Evolutionary conservation across 1,139 yeast species (phyloP).

Genomic region (Taphrina confusa): DNA sequence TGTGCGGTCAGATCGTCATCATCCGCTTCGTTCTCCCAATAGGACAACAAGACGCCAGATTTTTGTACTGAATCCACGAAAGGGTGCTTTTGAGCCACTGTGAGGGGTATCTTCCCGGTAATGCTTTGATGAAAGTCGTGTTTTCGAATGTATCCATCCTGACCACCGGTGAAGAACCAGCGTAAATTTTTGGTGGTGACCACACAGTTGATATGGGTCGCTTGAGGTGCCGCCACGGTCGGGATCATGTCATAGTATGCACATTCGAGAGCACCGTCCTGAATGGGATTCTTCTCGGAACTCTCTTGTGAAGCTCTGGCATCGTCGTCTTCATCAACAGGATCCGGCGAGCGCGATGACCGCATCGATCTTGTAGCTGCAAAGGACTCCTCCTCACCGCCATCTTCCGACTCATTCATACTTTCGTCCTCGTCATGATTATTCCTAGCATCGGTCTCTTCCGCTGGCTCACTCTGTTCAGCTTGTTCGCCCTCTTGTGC

Average conservation of each 20-base stretch:
- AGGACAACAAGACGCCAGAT: slow-evolving; percentile 79
- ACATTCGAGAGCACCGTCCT: slow-evolving; percentile 14
- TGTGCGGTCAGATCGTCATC: slow-evolving; percentile 1
- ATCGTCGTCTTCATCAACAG: slow-evolving; percentile 38
- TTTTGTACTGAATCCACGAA: slow-evolving; percentile 78
- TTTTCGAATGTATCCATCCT: slow-evolving; percentile 89
- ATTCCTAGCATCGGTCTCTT: slow-evolving; percentile 35
- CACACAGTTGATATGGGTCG: slow-evolving; percentile 62
- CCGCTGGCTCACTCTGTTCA: slow-evolving; percentile 35
- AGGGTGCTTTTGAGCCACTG: slow-evolving; percentile 89
- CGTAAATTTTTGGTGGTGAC: slow-evolving; percentile 80
- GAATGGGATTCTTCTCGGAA: slow-evolving; percentile 1
- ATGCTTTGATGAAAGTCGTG: slow-evolving; percentile 83
- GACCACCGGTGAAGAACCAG: slow-evolving; percentile 93
- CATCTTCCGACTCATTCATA: slow-evolving; percentile 43
- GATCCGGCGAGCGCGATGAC: slow-evolving; percentile 35
- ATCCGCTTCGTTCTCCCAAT: slow-evolving; percentile 79
- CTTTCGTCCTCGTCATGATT: slow-evolving; percentile 41
- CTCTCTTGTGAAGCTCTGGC: slow-evolving; percentile 36
- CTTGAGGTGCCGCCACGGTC: slow-evolving; percentile 50
- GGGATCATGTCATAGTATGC: slow-evolving; percentile 50
- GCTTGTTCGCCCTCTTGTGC: slow-evolving; percentile 15
- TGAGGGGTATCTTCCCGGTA: slow-evolving; percentile 84
- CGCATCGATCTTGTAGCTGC: slow-evolving; percentile 40
- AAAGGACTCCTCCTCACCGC: slow-evolving; percentile 42